Conservation (phyloP, 257 asterid species). For the Handroanthus guayacan region DNA sequence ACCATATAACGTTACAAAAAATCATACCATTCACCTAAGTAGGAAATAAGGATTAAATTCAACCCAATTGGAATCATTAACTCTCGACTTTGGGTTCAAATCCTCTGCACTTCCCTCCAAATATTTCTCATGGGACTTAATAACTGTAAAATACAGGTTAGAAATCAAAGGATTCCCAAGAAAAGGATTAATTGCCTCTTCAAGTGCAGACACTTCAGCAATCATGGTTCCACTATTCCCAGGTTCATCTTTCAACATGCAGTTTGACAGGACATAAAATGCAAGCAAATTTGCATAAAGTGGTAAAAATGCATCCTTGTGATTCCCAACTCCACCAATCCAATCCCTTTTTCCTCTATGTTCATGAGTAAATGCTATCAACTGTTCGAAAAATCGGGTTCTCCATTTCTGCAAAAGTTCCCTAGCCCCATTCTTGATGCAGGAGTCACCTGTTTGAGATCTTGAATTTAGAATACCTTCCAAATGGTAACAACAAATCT, state of each 20-base stretch:
- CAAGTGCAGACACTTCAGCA: constrained; percentile 59
- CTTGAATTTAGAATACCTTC: constrained; percentile 58
- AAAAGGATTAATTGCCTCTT: constrained; percentile 62
- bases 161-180: constrained; percentile 71
- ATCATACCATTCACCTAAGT: constrained; percentile 49
- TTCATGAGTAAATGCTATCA: constrained; percentile 54
- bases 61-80: constrained; percentile 56
- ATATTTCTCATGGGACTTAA: constrained; percentile 62
- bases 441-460: constrained; percentile 32
- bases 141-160: constrained; percentile 57
- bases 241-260: constrained; percentile 49
- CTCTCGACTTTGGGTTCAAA: constrained; percentile 42
- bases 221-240: constrained; percentile 49
- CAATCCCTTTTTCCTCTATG: constrained; percentile 59
- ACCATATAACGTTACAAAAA: constrained; percentile 31
- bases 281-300: constrained; percentile 77
- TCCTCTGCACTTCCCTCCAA: constrained; percentile 39
- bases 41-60: constrained; percentile 80
- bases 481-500: constrained; percentile 81
- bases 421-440: constrained; percentile 35
- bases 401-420: constrained; percentile 72
- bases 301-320: constrained; percentile 86
- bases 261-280: constrained; percentile 67
- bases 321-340: constrained; percentile 95
- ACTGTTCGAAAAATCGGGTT: constrained; percentile 56